Evolutionary conservation across 257 asterid genomes (phyloP).

Genomic region (Primulina huaijiensis): DNA sequence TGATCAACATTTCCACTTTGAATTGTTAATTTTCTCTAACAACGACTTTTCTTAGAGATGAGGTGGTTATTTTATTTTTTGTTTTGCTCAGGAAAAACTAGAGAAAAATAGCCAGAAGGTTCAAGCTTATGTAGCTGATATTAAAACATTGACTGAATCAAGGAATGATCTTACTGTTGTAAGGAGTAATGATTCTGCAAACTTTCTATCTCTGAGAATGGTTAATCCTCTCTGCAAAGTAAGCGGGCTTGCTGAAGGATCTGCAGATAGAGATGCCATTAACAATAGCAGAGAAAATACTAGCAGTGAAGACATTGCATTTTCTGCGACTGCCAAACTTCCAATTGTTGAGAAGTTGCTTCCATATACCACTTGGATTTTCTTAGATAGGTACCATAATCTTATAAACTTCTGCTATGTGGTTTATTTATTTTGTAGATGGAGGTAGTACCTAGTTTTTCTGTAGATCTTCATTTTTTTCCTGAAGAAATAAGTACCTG

Average conservation of each 20-base stretch:
- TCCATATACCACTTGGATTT: slow-evolving; percentile 91
- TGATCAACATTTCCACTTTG: not conserved
- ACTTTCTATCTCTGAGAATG: slow-evolving; percentile 61
- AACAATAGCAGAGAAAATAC: slow-evolving; percentile 38
- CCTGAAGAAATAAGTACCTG: not conserved
- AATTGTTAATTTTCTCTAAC: not conserved
- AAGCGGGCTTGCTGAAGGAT: slow-evolving; percentile 46
- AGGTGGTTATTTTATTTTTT: slow-evolving; percentile 19
- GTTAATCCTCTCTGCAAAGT: slow-evolving; percentile 58
- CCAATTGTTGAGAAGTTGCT: slow-evolving; percentile 69
- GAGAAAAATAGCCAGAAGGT: slow-evolving; percentile 50
- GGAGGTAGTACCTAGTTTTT: slow-evolving; percentile 8
- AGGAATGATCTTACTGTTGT: slow-evolving; percentile 39
- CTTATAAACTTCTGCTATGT: slow-evolving; percentile 7
- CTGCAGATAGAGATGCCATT: slow-evolving; percentile 53
- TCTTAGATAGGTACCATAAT: slow-evolving; percentile 60
- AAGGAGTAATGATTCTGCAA: slow-evolving; percentile 37
- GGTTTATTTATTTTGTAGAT: slow-evolving; percentile 9
- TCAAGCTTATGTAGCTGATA: slow-evolving; percentile 45
- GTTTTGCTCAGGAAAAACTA: slow-evolving; percentile 50
- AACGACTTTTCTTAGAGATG: slow-evolving; percentile 19
- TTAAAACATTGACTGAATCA: slow-evolving; percentile 48
- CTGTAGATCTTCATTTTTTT: slow-evolving; percentile 6
- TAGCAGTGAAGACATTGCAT: slow-evolving; percentile 56
- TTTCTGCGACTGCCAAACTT: slow-evolving; percentile 57